phyloP scores from a whole-genome alignment of 1,284 basidiomycete genomes.

The Pisolithus thermaeus region DNA sequence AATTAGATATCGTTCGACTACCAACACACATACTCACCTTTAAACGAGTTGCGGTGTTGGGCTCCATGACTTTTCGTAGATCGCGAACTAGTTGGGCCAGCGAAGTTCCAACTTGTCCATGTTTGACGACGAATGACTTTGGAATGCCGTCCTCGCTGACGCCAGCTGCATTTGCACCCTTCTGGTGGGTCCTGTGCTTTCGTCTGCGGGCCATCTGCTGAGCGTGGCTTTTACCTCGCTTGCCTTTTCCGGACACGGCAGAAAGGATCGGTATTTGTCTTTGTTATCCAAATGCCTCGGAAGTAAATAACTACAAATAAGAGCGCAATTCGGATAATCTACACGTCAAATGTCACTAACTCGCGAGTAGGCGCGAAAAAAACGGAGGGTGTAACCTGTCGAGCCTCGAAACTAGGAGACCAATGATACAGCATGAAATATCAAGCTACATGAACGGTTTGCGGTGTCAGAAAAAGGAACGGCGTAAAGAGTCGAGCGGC shows the following conservation, averaged over 20 bases:
- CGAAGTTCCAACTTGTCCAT: conserved; percentile 88
- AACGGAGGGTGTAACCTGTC: not conserved
- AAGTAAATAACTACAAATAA: conserved; percentile 1
- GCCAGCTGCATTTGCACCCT: conserved; percentile 40
- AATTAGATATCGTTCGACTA: conserved; percentile 1
- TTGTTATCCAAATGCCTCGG: conserved; percentile 14
- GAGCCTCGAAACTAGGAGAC: conserved; percentile 6
- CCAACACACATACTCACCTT: conserved; percentile 46
- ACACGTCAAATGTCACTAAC: conserved; percentile 4
- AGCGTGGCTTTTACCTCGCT: conserved; percentile 2
- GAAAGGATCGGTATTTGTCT: conserved; percentile 15
- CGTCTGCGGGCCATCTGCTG: conserved; percentile 65
- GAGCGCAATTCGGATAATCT: not conserved
- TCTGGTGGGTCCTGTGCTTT: conserved; percentile 86
- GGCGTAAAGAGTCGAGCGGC: not conserved
- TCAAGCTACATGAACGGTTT: conserved; percentile 23
- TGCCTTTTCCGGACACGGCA: conserved; percentile 17
- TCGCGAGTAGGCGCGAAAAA: conserved; percentile 2
- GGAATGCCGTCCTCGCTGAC: conserved; percentile 42
- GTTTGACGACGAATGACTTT: conserved; percentile 89
- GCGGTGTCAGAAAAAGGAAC: conserved; percentile 1
- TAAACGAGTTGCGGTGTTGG: conserved; percentile 91
- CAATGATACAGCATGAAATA: conserved; percentile 24
- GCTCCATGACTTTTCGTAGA: conserved; percentile 94
- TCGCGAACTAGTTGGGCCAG: conserved; percentile 87